phyloP scores from a whole-genome alignment of 2,329 filamentous ascomycete genomes.

The Colletotrichum zoysiae region DNA sequence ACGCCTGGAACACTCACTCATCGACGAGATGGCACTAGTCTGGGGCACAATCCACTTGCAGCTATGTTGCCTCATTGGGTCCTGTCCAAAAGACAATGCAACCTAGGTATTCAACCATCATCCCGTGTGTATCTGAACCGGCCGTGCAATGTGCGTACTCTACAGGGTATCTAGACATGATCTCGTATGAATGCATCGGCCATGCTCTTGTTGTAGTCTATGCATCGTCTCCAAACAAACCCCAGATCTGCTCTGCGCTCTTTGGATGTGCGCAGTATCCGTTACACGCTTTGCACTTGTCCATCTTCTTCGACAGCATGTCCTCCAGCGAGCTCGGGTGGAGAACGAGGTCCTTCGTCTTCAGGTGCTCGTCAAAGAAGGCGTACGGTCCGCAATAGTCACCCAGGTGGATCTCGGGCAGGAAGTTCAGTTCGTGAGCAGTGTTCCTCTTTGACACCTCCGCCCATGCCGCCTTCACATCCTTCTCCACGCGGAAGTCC shows the following conservation, averaged over 20 bases:
- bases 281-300: constrained; percentile 38
- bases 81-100: not conserved
- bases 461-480: constrained; percentile 25
- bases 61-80: not conserved
- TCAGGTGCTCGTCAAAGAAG: constrained; percentile 40
- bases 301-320: constrained; percentile 39
- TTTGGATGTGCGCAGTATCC: constrained; percentile 38
- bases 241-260: constrained; percentile 22
- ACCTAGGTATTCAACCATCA: constrained; percentile 3
- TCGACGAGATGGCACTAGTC: not conserved
- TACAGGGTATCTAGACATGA: constrained; percentile 36
- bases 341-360: constrained; percentile 45
- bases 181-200: constrained; percentile 16
- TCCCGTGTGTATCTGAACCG: not conserved
- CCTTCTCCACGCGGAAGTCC: constrained; percentile 27
- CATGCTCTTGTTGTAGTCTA: constrained; percentile 5
- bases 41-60: not conserved
- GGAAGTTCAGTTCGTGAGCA: constrained; percentile 23
- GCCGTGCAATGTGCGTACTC: constrained; percentile 14
- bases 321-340: constrained; percentile 35
- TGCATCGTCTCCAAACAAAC: constrained; percentile 16
- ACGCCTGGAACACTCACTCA: not conserved
- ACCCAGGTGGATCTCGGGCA: constrained; percentile 33
- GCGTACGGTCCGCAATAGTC: constrained; percentile 40
- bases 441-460: constrained; percentile 30